Evolutionary conservation across 257 asterid genomes (phyloP).

Genomic region (Nicotiana benthamiana): DNA sequence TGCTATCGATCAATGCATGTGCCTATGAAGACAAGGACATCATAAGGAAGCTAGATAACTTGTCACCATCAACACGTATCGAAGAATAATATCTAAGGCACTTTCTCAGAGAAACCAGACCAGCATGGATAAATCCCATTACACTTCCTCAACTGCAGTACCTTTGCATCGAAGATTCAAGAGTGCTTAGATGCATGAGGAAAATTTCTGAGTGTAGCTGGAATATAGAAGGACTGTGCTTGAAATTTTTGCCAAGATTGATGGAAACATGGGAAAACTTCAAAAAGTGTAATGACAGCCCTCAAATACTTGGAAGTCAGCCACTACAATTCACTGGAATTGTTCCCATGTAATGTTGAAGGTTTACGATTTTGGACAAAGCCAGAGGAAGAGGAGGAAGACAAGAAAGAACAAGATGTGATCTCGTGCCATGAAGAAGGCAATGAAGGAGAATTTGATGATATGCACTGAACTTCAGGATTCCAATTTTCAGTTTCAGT

Average conservation of each 20-base stretch:
- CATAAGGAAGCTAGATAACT: constrained; percentile 1
- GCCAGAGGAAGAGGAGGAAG: constrained; percentile 1
- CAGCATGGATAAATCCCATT: constrained; percentile 23
- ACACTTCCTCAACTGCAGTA: constrained; percentile 19
- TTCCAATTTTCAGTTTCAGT: neutral
- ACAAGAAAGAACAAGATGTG: neutral
- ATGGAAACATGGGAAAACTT: constrained; percentile 1
- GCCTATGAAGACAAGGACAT: constrained; percentile 6
- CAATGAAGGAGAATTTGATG: neutral
- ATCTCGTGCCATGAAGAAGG: neutral
- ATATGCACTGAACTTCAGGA: neutral
- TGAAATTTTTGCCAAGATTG: constrained; percentile 20
- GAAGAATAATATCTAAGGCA: constrained; percentile 20
- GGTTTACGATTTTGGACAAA: constrained; percentile 6
- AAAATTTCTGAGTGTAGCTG: constrained; percentile 5
- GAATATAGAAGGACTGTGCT: constrained; percentile 22
- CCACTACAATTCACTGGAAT: constrained; percentile 9
- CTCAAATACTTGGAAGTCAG: constrained; percentile 15
- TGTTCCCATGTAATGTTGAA: constrained; percentile 7
- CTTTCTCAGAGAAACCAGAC: constrained; percentile 15
- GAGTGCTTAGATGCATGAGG: constrained; percentile 4
- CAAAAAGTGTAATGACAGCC: constrained; percentile 9
- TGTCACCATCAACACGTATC: constrained; percentile 6
- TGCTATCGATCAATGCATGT: constrained; percentile 21
- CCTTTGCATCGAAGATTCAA: constrained; percentile 24